Conservation (phyloP, 108 stramenopile species). For the Mediolabrus comicus region DNA sequence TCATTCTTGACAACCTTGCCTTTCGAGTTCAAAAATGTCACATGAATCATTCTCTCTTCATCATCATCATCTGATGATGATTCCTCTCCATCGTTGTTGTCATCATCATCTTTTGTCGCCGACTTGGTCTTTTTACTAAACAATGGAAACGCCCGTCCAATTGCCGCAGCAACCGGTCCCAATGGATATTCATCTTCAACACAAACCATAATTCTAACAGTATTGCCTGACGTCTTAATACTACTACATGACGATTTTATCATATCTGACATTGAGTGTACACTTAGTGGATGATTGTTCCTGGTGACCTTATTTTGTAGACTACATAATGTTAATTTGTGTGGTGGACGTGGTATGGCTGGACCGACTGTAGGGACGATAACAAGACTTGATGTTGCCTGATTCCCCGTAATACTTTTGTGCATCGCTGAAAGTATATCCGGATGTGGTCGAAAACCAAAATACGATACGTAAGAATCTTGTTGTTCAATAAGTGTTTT, state of each 20-base stretch:
- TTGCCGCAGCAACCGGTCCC: slow-evolving; percentile 40
- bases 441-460: slow-evolving; percentile 44
- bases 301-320: slow-evolving; percentile 46
- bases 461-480: slow-evolving; percentile 40
- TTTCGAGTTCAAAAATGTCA: slow-evolving; percentile 32
- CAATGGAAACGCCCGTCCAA: slow-evolving; percentile 70
- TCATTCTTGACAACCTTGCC: slow-evolving; percentile 28
- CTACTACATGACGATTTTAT: slow-evolving; percentile 17
- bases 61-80: slow-evolving; percentile 5
- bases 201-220: slow-evolving; percentile 24
- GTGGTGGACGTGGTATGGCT: slow-evolving; percentile 38
- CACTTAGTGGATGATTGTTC: slow-evolving; percentile 69
- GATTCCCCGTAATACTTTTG: not conserved
- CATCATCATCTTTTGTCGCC: slow-evolving; percentile 2
- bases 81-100: slow-evolving; percentile 10
- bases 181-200: slow-evolving; percentile 27
- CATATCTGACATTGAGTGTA: slow-evolving; percentile 62
- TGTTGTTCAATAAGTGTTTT: slow-evolving; percentile 19
- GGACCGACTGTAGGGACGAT: slow-evolving; percentile 42
- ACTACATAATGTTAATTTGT: slow-evolving; percentile 25
- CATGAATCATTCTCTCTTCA: slow-evolving; percentile 20
- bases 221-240: not conserved
- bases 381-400: slow-evolving; percentile 8
- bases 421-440: slow-evolving; percentile 31
- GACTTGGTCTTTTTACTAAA: slow-evolving; percentile 49